Base-by-base conservation (phyloP, 192 early-diverging fungal genomes). In the Coemansia umbellata region DNA sequence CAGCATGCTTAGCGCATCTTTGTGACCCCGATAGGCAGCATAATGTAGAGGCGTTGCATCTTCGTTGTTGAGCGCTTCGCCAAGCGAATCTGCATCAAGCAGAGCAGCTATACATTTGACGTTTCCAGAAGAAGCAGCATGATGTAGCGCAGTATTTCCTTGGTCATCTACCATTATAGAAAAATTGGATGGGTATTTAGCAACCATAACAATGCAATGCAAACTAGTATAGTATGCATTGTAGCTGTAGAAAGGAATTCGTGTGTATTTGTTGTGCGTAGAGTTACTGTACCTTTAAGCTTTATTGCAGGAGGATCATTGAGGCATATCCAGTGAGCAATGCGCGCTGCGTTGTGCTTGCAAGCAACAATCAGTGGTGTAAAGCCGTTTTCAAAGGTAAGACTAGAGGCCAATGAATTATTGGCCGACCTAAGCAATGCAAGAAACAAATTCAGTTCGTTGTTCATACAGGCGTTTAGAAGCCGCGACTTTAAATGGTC, bases 261-360 rank as follows among this genome's bases (percentile, higher is more conserved):
- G n/a, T n/a, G n/a, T n/a, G n/a, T n/a, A n/a, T n/a, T n/a, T 45
- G 35, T 21, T 43, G 18, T 45, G 6, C 37, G 2, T n/a, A n/a
- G n/a, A n/a, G n/a, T n/a, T n/a, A n/a, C n/a, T n/a, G n/a, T 60
- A 55, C 71, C 71, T 63, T 60, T 63, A 53, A 51, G 58, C 44
- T 63, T 60, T 13, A 60, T 9, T 8, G 52, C 14, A 2, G 10
- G 31, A 10, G 39, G 47, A 26, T 60, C 60, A 52, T 63, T 74
- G 17, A 39, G 45, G 30, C 47, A 53, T 28, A 67, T 48, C 71
- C 71, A 74, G 15, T 43, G 43, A 14, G 44, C 55, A 17, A 67
- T 41, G n/a, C 50, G 53, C 5, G 37, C 35, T 17, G 71, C 55
- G 26, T 55, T 57, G 48, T 66, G 54, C 33, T 41, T 55, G 55